phyloP scores from a whole-genome alignment of 768 basidiomycete genomes.

The Collybia sp. region DNA sequence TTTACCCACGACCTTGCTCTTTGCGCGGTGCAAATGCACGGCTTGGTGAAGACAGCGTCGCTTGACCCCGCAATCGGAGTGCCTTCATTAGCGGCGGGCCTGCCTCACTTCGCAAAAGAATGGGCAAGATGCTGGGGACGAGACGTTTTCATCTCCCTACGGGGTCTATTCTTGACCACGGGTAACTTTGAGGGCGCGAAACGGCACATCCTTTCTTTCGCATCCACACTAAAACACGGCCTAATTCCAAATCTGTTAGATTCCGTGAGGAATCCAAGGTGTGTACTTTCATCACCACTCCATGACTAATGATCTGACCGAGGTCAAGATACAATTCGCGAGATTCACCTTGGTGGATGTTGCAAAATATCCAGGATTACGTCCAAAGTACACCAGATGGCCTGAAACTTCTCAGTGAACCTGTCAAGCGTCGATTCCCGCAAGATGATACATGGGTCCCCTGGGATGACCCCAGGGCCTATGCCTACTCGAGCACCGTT shows the following conservation, averaged over 20 bases:
- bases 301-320: background rate
- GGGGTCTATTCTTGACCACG: conserved; percentile 91
- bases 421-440: conserved; percentile 91
- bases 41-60: conserved; percentile 85
- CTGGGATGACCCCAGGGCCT: conserved; percentile 86
- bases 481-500: conserved; percentile 73
- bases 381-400: conserved; percentile 81
- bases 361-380: conserved; percentile 98
- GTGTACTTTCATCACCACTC: conserved; percentile 13
- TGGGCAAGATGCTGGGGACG: conserved; percentile 99
- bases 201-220: conserved; percentile 89
- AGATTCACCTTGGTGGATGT: conserved; percentile 99
- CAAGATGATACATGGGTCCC: conserved; percentile 89
- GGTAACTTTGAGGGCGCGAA: conserved; percentile 84
- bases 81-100: conserved; percentile 88
- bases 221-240: conserved; percentile 91
- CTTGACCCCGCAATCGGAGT: conserved; percentile 66
- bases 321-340: conserved; percentile 81
- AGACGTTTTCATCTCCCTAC: conserved; percentile 88
- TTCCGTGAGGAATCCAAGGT: conserved; percentile 82
- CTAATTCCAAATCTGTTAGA: conserved; percentile 95
- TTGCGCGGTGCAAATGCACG: conserved; percentile 86
- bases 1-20: conserved; percentile 91
- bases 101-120: conserved; percentile 88
- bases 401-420: conserved; percentile 69